phyloP scores from a whole-genome alignment of 768 basidiomycete genomes.

The Pleurotus tuber-regium region DNA sequence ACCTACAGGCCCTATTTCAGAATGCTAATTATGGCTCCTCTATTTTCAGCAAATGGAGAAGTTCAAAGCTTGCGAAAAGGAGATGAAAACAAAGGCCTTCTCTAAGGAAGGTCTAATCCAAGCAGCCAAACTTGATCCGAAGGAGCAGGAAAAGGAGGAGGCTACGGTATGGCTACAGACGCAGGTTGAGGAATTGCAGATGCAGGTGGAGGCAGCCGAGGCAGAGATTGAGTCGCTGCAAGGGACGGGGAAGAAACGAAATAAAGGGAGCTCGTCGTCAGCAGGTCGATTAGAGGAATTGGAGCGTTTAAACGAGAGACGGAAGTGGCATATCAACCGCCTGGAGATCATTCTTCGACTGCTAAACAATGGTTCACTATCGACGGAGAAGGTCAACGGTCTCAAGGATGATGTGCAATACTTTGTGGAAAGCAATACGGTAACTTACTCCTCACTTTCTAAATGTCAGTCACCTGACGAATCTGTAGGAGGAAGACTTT shows the following conservation, averaged over 20 bases:
- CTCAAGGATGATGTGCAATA: constrained; percentile 95
- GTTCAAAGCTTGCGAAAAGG: constrained; percentile 99
- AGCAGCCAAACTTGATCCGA: constrained; percentile 92
- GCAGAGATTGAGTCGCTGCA: constrained; percentile 91
- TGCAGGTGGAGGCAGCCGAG: constrained; percentile 92
- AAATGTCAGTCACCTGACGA: neutral
- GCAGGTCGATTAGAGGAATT: constrained; percentile 79
- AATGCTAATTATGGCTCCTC: constrained; percentile 21
- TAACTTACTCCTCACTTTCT: constrained; percentile 40
- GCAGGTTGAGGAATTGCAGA: constrained; percentile 87
- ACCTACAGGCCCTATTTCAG: too few species aligned
- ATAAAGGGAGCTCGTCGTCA: constrained; percentile 60
- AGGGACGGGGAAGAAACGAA: constrained; percentile 81
- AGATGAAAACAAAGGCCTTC: constrained; percentile 99
- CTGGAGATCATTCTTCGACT: constrained; percentile 92
- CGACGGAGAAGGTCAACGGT: constrained; percentile 73
- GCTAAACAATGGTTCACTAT: constrained; percentile 89
- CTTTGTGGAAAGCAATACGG: constrained; percentile 94
- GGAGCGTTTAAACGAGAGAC: constrained; percentile 86
- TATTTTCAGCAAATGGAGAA: constrained; percentile 97
- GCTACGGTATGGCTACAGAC: constrained; percentile 82
- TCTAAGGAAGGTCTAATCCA: constrained; percentile 97
- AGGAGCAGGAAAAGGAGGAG: constrained; percentile 95
- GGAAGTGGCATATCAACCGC: constrained; percentile 92
- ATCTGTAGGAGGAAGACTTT: constrained; percentile 86